Evolutionary conservation across 2,329 filamentous ascomycete species (phyloP).

Genomic region (Colletotrichum acutatum): DNA sequence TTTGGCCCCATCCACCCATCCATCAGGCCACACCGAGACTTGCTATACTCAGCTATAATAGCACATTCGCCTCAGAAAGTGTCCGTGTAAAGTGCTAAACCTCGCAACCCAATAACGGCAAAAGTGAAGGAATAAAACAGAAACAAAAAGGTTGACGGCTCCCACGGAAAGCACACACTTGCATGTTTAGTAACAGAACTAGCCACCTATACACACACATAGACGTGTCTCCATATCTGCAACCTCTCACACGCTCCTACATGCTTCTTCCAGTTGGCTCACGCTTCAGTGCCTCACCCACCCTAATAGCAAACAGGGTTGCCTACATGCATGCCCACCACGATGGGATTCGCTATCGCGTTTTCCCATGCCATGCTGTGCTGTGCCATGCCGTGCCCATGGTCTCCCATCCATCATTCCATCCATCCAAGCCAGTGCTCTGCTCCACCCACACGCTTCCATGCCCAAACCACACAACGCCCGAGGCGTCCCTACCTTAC

Average conservation of each 20-base stretch:
- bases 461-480: constrained; percentile 22
- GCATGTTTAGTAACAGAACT: background rate
- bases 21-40: background rate
- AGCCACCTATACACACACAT: background rate
- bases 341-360: background rate
- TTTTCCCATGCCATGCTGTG: too few relatives aligned
- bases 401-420: background rate
- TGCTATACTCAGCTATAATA: background rate
- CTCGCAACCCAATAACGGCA: background rate
- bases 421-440: background rate
- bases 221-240: background rate
- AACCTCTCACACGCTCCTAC: background rate
- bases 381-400: too few relatives aligned
- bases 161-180: constrained; percentile 27
- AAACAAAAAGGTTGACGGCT: background rate
- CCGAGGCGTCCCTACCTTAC: constrained; percentile 21
- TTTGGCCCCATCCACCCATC: background rate
- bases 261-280: background rate
- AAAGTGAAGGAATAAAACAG: background rate
- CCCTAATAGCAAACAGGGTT: background rate
- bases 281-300: background rate
- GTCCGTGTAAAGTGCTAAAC: background rate
- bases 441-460: constrained; percentile 3
- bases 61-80: background rate
- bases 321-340: background rate